These are phyloP conservation scores for Lupinus albus DNA, from an alignment of 306 rosid species.

Conservation along the genomic window DNA sequence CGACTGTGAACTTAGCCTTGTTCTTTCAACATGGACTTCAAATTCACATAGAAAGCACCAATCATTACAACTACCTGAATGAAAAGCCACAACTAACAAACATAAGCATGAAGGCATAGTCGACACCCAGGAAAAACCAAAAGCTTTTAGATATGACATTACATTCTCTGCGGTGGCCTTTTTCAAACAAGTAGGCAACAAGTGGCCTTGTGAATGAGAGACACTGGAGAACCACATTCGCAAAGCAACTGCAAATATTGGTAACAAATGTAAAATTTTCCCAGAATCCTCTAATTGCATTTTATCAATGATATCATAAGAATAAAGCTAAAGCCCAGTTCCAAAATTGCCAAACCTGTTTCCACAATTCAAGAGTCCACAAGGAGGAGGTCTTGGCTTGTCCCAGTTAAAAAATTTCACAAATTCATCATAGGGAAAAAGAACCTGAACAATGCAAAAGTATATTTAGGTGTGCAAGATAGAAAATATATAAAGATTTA, in stretches of 20 bases:
- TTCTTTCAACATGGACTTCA: constrained; percentile 75
- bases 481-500: constrained; percentile 25
- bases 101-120: constrained; percentile 25
- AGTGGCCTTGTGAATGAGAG: constrained; percentile 89
- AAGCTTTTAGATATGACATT: constrained; percentile 38
- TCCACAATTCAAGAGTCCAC: constrained; percentile 92
- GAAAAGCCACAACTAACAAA: constrained; percentile 41
- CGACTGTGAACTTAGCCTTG: constrained; percentile 63
- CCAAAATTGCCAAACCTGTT: constrained; percentile 64
- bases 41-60: constrained; percentile 98
- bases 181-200: constrained; percentile 87
- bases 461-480: background rate
- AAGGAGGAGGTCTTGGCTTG: constrained; percentile 71
- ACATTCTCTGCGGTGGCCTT: constrained; percentile 88
- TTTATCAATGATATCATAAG: constrained; percentile 5
- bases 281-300: constrained; percentile 7
- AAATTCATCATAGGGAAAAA: constrained; percentile 88
- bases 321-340: constrained; percentile 31
- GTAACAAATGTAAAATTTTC: constrained; percentile 23
- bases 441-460: constrained; percentile 63
- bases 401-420: constrained; percentile 74
- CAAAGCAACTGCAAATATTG: constrained; percentile 78
- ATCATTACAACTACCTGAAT: constrained; percentile 74
- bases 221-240: constrained; percentile 97
- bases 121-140: constrained; percentile 27